Percentiles rank a stretch among this genome's conserved stretches.
These are phyloP conservation scores for Lentinula sp. DNA, from an alignment of 768 basidiomycete species.

Conservation along the genomic window DNA sequence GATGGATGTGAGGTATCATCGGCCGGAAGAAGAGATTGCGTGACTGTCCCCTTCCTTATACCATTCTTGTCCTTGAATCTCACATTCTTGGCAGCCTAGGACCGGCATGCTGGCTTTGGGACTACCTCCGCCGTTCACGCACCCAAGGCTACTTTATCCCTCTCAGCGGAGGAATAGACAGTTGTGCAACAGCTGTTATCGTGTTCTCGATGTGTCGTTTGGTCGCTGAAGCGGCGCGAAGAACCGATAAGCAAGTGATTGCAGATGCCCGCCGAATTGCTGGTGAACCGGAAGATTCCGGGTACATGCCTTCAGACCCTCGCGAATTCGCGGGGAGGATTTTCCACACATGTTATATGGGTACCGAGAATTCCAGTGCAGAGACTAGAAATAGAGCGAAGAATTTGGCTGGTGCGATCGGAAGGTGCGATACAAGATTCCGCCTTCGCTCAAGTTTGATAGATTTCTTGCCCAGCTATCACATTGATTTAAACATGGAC, in stretches of 20 bases:
- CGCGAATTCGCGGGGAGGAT: constrained; percentile 81
- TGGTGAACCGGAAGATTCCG: constrained; percentile 76
- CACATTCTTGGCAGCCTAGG: constrained; percentile 55
- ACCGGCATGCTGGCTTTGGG: constrained; percentile 99
- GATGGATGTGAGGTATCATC: constrained; percentile 66
- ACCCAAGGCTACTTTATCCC: constrained; percentile 91
- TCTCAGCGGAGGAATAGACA: constrained; percentile 73
- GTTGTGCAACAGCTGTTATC: constrained; percentile 94
- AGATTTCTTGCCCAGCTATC: constrained; percentile 54
- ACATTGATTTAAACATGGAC: constrained; percentile 96
- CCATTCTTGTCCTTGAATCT: not conserved
- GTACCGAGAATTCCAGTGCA: constrained; percentile 88
- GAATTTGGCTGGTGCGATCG: constrained; percentile 81
- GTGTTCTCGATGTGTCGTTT: constrained; percentile 95
- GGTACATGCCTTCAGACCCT: constrained; percentile 82
- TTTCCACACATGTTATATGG: constrained; percentile 99
- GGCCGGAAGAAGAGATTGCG: constrained; percentile 97
- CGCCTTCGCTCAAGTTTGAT: not conserved
- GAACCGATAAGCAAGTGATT: constrained; percentile 81
- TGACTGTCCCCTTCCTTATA: constrained; percentile 20
- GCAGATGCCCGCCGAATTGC: constrained; percentile 84
- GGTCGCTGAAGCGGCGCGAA: constrained; percentile 71
- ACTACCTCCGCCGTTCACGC: constrained; percentile 90
- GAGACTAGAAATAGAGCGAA: constrained; percentile 88
- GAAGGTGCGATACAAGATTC: constrained; percentile 52